These are phyloP conservation scores for Neurospora tetrasperma DNA, from an alignment of 495 filamentous ascomycete genomes.

Conservation along the genomic window DNA sequence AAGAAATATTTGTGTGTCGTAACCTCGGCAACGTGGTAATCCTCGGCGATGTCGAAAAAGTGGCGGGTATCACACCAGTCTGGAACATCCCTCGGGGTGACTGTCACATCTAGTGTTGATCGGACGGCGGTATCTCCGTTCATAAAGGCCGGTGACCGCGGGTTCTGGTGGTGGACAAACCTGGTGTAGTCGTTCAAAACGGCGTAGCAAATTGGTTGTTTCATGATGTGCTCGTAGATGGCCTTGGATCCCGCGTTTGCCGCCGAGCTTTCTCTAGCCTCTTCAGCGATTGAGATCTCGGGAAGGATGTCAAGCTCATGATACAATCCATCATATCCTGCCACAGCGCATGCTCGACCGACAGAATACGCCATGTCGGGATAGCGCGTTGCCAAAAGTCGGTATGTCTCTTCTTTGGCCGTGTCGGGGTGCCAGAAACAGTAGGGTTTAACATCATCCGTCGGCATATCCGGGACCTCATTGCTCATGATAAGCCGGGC, in stretches of 20 bases:
- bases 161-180: conserved; percentile 3
- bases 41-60: conserved; percentile 11
- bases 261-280: conserved; percentile 6
- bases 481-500: conserved; percentile 33
- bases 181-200: conserved; percentile 13
- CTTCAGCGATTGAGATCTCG: conserved; percentile 12
- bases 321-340: conserved; percentile 9
- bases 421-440: conserved; percentile 35
- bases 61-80: neutral
- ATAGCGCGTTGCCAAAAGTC: conserved; percentile 11
- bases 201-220: conserved; percentile 1
- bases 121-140: conserved; percentile 13
- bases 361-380: conserved; percentile 10
- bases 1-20: neutral
- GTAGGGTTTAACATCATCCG: conserved; percentile 25
- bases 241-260: neutral
- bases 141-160: conserved; percentile 1
- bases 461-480: conserved; percentile 22
- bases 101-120: conserved; percentile 1
- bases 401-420: conserved; percentile 26
- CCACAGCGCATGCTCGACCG: conserved; percentile 11
- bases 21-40: neutral
- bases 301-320: conserved; percentile 10
- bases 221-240: conserved; percentile 9
- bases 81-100: neutral